phyloP scores from a whole-genome alignment of 2,329 filamentous ascomycete species.

The Penicillium hordei region DNA sequence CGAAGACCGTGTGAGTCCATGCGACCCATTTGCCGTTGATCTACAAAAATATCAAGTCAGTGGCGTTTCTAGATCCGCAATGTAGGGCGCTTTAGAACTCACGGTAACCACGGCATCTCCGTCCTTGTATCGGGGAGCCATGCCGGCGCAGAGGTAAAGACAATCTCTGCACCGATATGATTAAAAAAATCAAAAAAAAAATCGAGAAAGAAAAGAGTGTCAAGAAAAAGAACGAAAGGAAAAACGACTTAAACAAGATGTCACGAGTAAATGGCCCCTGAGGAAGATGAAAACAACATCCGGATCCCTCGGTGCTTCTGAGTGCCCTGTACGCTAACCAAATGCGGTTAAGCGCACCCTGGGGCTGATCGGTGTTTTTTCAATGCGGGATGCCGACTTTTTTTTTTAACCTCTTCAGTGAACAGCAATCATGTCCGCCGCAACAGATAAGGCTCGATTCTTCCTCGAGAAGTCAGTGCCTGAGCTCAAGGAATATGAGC shows the following conservation, averaged over 20 bases:
- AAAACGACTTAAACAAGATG: slow-evolving; percentile 19
- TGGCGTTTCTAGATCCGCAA: slow-evolving; percentile 22
- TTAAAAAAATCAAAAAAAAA: slow-evolving; percentile 14
- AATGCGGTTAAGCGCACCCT: slow-evolving; percentile 21
- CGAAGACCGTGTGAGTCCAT: slow-evolving; percentile 78
- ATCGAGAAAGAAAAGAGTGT: slow-evolving; percentile 16
- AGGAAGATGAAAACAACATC: slow-evolving; percentile 27
- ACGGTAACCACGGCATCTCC: slow-evolving; percentile 63
- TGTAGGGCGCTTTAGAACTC: slow-evolving; percentile 31
- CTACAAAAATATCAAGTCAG: slow-evolving; percentile 39
- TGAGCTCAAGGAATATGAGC: slow-evolving; percentile 87
- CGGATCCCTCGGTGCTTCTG: slow-evolving; percentile 25
- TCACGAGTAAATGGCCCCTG: slow-evolving; percentile 31
- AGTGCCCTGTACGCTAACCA: slow-evolving; percentile 19
- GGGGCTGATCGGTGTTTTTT: slow-evolving; percentile 21
- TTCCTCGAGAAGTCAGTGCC: slow-evolving; percentile 90
- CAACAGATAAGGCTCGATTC: slow-evolving; percentile 91
- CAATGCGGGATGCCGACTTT: slow-evolving; percentile 36
- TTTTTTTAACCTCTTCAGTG: slow-evolving; percentile 14
- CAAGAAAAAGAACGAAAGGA: slow-evolving; percentile 29
- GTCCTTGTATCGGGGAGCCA: slow-evolving; percentile 63
- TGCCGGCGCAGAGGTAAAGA: slow-evolving; percentile 37
- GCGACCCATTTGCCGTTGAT: slow-evolving; percentile 89
- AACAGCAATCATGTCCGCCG: slow-evolving; percentile 65
- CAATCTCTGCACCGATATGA: slow-evolving; percentile 18